phyloP scores from a whole-genome alignment of 805 yeast species.

The Metschnikowia matae region DNA sequence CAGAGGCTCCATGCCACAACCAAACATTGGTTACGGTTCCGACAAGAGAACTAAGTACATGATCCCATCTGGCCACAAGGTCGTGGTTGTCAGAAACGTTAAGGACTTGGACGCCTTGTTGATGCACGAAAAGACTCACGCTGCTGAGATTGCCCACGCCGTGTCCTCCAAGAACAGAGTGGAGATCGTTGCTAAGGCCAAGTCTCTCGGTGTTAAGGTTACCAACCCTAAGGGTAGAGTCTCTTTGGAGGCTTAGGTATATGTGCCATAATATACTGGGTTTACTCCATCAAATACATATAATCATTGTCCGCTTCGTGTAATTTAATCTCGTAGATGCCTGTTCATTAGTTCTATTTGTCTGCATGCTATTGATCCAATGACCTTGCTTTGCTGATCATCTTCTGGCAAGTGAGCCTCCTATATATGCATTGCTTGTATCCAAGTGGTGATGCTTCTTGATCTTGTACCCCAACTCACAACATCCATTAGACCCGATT shows the following conservation, averaged over 20 bases:
- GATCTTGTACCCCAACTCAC: slow-evolving; percentile 41
- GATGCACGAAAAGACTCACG: slow-evolving; percentile 97
- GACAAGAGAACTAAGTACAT: slow-evolving; percentile 97
- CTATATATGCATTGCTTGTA: slow-evolving; percentile 29
- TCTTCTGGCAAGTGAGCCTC: slow-evolving; percentile 22
- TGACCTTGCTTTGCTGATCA: background rate
- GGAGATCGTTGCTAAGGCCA: slow-evolving; percentile 92
- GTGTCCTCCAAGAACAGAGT: slow-evolving; percentile 98
- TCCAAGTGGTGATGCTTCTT: slow-evolving; percentile 42
- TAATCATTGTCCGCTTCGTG: slow-evolving; percentile 15
- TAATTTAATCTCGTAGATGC: background rate
- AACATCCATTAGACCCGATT: slow-evolving; percentile 26
- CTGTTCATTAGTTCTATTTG: background rate
- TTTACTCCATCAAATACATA: slow-evolving; percentile 20
- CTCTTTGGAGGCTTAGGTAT: slow-evolving; percentile 87
- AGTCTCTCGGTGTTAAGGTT: slow-evolving; percentile 96
- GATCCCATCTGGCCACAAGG: slow-evolving; percentile 97
- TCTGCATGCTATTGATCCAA: too few relatives aligned
- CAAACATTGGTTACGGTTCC: slow-evolving; percentile 99
- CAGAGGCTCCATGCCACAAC: slow-evolving; percentile 98
- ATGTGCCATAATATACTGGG: slow-evolving; percentile 16
- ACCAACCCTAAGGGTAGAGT: slow-evolving; percentile 99
- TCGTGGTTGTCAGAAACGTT: slow-evolving; percentile 87
- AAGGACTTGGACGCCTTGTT: slow-evolving; percentile 92
- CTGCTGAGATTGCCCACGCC: slow-evolving; percentile 99